phyloP scores from a whole-genome alignment of 2,329 filamentous ascomycete species.

The Tolypocladium tropicale region DNA sequence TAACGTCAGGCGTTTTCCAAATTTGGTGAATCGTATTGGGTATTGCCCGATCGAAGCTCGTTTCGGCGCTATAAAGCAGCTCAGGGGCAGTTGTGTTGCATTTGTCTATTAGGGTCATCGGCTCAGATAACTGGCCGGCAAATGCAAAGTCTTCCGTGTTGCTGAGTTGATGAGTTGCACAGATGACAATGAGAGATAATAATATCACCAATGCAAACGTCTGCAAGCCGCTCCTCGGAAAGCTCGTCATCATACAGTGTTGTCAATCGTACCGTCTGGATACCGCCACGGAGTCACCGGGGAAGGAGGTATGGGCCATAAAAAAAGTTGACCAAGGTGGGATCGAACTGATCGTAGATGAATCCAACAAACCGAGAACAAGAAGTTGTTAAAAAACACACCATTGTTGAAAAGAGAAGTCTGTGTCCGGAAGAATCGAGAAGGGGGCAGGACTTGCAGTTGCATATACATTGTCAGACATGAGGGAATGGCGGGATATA shows the following conservation, averaged over 20 bases:
- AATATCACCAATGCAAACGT: not conserved
- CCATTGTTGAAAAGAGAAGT: too few relatives aligned
- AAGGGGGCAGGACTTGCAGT: not conserved
- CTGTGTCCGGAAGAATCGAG: too few relatives aligned
- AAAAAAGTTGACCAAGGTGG: not conserved
- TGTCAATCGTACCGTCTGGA: not conserved
- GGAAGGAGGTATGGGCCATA: not conserved
- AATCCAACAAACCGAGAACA: too few relatives aligned
- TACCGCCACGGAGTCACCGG: not conserved
- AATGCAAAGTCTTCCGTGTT: not conserved
- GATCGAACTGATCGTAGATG: too few relatives aligned
- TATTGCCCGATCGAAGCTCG: not conserved
- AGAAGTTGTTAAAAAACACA: too few relatives aligned
- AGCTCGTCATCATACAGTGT: not conserved
- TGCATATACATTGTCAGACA: too few relatives aligned
- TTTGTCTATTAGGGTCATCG: not conserved
- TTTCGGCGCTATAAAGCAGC: not conserved
- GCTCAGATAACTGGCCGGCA: not conserved
- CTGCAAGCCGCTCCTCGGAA: not conserved
- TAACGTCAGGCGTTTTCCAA: constrained; percentile 10
- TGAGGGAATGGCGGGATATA: too few relatives aligned
- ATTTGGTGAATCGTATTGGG: constrained; percentile 13
- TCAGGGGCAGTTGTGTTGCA: not conserved
- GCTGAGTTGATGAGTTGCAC: not conserved
- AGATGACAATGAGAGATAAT: not conserved